A percentile compares a stretch with the other conserved stretches of the same genome.
Conservation (phyloP, 83 land plant genomes). For the Thuja plicata region DNA sequence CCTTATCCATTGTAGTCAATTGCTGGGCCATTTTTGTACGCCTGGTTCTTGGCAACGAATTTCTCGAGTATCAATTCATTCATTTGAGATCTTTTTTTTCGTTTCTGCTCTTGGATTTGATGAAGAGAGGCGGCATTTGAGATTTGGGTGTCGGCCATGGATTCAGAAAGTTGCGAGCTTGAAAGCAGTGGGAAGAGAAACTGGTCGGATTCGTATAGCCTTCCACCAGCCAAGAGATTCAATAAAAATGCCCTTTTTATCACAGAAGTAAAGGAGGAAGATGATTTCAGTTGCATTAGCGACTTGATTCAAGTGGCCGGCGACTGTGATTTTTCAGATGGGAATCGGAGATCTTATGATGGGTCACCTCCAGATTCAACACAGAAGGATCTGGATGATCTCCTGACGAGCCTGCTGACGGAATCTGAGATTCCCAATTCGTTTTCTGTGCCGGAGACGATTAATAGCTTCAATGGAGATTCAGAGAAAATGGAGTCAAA, state of each 20-base stretch:
- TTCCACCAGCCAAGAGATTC: background rate
- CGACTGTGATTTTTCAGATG: background rate
- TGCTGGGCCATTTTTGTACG: no score
- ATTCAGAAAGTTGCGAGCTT: background rate
- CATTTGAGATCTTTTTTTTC: no score
- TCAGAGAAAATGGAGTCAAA: background rate
- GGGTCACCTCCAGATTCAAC: background rate
- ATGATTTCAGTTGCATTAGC: no score
- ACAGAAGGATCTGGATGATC: background rate
- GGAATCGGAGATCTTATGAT: no score
- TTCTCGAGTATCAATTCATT: background rate
- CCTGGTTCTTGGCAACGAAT: no score
- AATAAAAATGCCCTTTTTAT: background rate
- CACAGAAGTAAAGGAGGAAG: no score
- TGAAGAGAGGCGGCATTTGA: no score
- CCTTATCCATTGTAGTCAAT: no score
- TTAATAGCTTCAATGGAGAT: background rate
- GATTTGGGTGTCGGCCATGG: background rate
- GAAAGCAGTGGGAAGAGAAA: background rate
- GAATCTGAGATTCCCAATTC: background rate
- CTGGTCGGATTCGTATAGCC: no score
- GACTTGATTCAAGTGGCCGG: no score
- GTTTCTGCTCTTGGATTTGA: no score
- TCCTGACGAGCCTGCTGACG: background rate
- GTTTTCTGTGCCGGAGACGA: background rate